These are phyloP conservation scores for Russula abietina DNA, from an alignment of 768 basidiomycete genomes.

Conservation along the genomic window DNA sequence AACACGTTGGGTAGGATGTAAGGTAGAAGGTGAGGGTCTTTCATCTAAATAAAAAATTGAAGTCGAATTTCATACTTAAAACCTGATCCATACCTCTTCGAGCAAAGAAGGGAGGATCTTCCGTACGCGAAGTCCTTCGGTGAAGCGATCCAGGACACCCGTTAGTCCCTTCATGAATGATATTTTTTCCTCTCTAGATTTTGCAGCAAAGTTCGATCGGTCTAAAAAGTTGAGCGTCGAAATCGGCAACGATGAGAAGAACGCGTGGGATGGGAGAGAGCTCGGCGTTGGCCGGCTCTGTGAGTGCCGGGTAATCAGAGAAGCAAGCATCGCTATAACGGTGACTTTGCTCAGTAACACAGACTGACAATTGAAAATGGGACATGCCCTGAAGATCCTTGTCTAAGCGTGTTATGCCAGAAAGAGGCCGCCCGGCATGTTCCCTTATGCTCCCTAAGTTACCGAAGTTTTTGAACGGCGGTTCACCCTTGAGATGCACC, in stretches of 20 bases:
- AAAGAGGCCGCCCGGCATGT: conserved; percentile 55
- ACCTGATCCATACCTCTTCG: conserved; percentile 67
- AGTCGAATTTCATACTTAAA: background rate
- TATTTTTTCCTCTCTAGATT: conserved; percentile 92
- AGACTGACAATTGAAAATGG: background rate
- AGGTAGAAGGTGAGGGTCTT: conserved; percentile 87
- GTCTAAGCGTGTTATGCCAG: conserved; percentile 62
- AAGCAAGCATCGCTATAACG: conserved; percentile 61
- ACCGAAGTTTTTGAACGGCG: conserved; percentile 84
- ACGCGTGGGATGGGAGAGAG: conserved; percentile 75
- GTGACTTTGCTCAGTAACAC: background rate
- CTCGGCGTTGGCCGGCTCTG: conserved; percentile 68
- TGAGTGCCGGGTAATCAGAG: conserved; percentile 76
- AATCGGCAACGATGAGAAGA: conserved; percentile 93
- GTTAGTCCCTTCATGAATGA: conserved; percentile 91
- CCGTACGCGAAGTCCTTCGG: conserved; percentile 75
- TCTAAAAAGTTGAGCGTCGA: conserved; percentile 96
- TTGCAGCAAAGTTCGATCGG: conserved; percentile 89
- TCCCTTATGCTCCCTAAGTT: conserved; percentile 65
- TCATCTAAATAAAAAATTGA: conserved; percentile 55
- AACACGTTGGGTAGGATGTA: conserved; percentile 97
- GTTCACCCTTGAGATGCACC: conserved; percentile 80
- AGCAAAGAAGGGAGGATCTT: conserved; percentile 90
- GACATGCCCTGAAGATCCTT: conserved; percentile 62
- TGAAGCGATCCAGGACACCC: conserved; percentile 75